Evolutionary conservation across 1,139 yeast species (phyloP).

Genomic region (Kluyveromyces sp.): DNA sequence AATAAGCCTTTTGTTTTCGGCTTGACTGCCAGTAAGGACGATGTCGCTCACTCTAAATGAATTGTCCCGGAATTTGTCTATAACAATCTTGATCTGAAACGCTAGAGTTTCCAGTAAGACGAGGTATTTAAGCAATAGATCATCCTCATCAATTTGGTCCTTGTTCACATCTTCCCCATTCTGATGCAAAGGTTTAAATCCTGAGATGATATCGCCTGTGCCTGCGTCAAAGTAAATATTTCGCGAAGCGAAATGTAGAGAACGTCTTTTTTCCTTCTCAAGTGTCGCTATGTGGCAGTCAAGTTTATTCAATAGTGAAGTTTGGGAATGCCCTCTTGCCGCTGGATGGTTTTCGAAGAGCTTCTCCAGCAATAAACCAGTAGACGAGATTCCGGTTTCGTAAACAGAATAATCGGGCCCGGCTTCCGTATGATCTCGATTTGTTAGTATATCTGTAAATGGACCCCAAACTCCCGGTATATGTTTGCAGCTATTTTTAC

Average conservation of each 20-base stretch:
- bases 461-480: conserved; percentile 56
- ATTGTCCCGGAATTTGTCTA: conserved; percentile 27
- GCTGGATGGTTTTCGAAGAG: conserved; percentile 39
- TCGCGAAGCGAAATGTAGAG: conserved; percentile 34
- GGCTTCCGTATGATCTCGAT: conserved; percentile 14
- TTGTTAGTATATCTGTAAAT: conserved; percentile 31
- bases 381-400: conserved; percentile 52
- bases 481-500: conserved; percentile 16
- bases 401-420: conserved; percentile 28
- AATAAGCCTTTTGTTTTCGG: conserved; percentile 40
- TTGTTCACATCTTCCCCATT: too few relatives aligned
- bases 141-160: conserved; percentile 29
- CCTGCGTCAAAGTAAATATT: conserved; percentile 22
- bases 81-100: conserved; percentile 42
- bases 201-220: not conserved
- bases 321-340: conserved; percentile 13
- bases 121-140: conserved; percentile 39
- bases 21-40: conserved; percentile 46
- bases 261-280: conserved; percentile 15
- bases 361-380: conserved; percentile 46
- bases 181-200: too few relatives aligned
- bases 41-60: conserved; percentile 30
- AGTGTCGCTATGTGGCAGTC: conserved; percentile 34
- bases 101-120: conserved; percentile 44
- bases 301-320: conserved; percentile 16